phyloP scores from a whole-genome alignment of 2,329 filamentous ascomycete genomes.

The Verticillium albo-atrum region DNA sequence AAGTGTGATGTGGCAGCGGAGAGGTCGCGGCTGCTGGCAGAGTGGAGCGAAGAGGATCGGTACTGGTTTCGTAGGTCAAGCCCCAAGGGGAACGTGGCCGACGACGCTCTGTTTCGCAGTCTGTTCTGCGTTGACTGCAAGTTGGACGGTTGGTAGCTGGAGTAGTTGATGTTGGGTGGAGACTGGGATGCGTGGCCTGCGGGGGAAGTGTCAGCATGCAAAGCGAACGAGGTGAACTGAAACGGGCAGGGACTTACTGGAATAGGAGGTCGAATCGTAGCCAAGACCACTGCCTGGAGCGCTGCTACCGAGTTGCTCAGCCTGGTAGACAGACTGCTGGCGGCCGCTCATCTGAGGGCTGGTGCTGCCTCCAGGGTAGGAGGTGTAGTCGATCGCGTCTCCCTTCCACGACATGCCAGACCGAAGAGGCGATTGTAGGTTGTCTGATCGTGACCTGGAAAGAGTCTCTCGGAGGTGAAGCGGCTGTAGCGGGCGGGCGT shows the following conservation, averaged over 20 bases:
- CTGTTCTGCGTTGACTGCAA: constrained; percentile 37
- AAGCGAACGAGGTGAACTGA: neutral
- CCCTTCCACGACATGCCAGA: constrained; percentile 62
- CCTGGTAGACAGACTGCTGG: constrained; percentile 45
- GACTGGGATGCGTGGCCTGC: constrained; percentile 43
- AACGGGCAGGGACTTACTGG: constrained; percentile 33
- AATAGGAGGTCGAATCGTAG: constrained; percentile 49
- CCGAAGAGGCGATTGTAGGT: constrained; percentile 53
- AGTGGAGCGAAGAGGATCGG: constrained; percentile 34
- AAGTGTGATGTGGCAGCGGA: constrained; percentile 14
- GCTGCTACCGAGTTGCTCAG: constrained; percentile 39
- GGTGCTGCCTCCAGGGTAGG: constrained; percentile 39
- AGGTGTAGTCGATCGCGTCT: constrained; percentile 52
- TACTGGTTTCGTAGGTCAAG: constrained; percentile 42
- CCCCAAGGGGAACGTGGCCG: constrained; percentile 39
- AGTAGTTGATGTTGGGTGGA: constrained; percentile 45
- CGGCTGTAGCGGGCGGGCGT: constrained; percentile 50
- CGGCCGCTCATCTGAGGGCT: constrained; percentile 43
- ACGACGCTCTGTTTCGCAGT: constrained; percentile 46
- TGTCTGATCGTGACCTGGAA: constrained; percentile 52
- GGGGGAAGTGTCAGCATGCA: constrained; percentile 7
- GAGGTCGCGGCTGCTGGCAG: constrained; percentile 18
- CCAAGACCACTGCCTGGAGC: constrained; percentile 31
- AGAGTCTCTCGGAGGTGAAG: constrained; percentile 55
- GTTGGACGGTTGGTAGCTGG: constrained; percentile 32